These are phyloP conservation scores for Psophocarpus tetragonolobus DNA, from an alignment of 306 rosid genomes.

Conservation along the genomic window DNA sequence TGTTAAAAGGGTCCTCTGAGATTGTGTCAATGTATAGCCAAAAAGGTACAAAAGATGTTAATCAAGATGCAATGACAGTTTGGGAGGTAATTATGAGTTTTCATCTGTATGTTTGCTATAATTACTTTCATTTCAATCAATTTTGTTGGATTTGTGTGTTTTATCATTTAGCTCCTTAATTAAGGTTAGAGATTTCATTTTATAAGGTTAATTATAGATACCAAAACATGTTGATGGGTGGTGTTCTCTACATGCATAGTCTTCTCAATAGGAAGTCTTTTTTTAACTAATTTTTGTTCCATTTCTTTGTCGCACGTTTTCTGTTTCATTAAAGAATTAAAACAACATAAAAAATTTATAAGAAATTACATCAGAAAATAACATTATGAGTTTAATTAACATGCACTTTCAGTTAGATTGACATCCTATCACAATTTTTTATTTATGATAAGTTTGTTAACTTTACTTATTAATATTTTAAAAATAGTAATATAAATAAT, in stretches of 20 bases:
- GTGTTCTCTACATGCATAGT: background rate
- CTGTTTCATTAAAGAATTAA: background rate
- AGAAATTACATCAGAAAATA: too few species aligned
- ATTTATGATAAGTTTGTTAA: too few species aligned
- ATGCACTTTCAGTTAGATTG: too few species aligned
- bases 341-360: background rate
- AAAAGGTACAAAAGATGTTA: conserved; percentile 73
- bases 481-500: too few species aligned
- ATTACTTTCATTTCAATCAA: background rate
- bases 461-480: too few species aligned
- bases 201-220: background rate
- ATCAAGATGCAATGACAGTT: conserved; percentile 85
- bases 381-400: too few species aligned
- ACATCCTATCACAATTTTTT: too few species aligned
- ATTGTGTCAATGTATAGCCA: conserved; percentile 63
- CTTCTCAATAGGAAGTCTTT: background rate
- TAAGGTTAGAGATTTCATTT: background rate
- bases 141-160: background rate
- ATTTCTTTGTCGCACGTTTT: background rate
- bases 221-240: background rate
- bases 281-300: background rate
- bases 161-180: background rate
- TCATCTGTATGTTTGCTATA: background rate
- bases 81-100: conserved; percentile 68
- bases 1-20: conserved; percentile 56